Evolutionary conservation across 306 rosid genomes (phyloP), one percentile per base, ranked within the genome.

Genomic region (Inga oerstediana): DNA sequence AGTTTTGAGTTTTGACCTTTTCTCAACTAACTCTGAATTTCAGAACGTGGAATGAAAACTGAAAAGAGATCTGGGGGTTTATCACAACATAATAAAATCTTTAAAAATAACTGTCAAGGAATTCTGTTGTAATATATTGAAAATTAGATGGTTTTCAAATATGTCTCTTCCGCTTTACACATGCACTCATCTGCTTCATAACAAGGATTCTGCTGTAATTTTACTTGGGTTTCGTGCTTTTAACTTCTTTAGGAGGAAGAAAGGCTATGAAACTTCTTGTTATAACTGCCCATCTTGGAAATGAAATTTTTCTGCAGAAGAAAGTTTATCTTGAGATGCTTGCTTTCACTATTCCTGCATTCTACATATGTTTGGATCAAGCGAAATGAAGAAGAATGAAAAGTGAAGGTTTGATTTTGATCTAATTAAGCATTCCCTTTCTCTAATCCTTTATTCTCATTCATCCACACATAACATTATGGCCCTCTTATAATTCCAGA

Each of bases 261-360:
- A 91, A 90, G 88, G 98, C 98, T 78, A 80, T 94, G 87, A 94
- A 96, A 87, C 79, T 94, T 73, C 97, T 94, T 43, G 99, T 98
- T 81, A 96, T 92, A 10, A 98, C 98, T 76, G 90, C 98, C 3
- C 93, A 97, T 73, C 94, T 91, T 41, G 97, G 94, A 73, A 88
- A 92, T 35, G 98, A 96, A 87, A 89, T 88, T 81, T 96, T 96
- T 83, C 79, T 96, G 56, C 99, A 94, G 85, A 92, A 93, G 90
- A 93, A 96, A 91, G 99, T 94, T 39, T 94, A 72, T 86, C 93
- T 96, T 5, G 97, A 94, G 99, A 98, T 96, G 73, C 59, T 61
- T 43, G 46, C 78, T 62, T 80, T 14, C 49, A 10, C 71, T 35
- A 43, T 54, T 22, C 52, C 69, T n/a, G 19, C 69, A 19, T 15